Evolutionary conservation across 306 rosid genomes (phyloP).

Genomic region (Dryas octopetala): DNA sequence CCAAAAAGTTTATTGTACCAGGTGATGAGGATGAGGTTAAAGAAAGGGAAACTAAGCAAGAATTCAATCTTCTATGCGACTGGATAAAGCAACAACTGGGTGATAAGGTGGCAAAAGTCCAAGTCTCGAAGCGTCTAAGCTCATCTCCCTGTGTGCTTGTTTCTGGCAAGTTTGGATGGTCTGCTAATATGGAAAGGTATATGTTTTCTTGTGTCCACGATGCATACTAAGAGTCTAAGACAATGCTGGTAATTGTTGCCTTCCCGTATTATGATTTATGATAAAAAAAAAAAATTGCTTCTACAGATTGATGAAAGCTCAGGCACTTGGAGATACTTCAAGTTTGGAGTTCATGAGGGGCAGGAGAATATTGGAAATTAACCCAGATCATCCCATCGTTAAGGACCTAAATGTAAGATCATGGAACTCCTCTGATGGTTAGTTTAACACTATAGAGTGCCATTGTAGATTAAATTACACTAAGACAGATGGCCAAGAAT

Average conservation of each 20-base stretch:
- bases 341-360: conserved; percentile 99
- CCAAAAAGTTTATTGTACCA: conserved; percentile 32
- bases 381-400: conserved; percentile 88
- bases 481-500: too few relatives aligned
- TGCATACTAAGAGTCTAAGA: neutral
- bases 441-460: neutral
- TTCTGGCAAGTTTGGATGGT: conserved; percentile 99
- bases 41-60: conserved; percentile 84
- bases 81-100: conserved; percentile 99
- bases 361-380: conserved; percentile 93
- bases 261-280: neutral
- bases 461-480: neutral
- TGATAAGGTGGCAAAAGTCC: conserved; percentile 92
- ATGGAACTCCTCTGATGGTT: neutral
- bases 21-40: conserved; percentile 93
- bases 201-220: conserved; percentile 12
- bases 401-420: conserved; percentile 79
- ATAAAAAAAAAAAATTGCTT: conserved; percentile 1
- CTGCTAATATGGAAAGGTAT: conserved; percentile 98
- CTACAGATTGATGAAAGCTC: conserved; percentile 96
- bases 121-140: conserved; percentile 91
- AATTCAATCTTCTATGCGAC: conserved; percentile 83
- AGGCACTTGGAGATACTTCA: conserved; percentile 90
- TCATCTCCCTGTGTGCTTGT: conserved; percentile 99
- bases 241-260: conserved; percentile 1